Conservation (phyloP, 768 basidiomycete genomes). For the Lentinula sp. region DNA sequence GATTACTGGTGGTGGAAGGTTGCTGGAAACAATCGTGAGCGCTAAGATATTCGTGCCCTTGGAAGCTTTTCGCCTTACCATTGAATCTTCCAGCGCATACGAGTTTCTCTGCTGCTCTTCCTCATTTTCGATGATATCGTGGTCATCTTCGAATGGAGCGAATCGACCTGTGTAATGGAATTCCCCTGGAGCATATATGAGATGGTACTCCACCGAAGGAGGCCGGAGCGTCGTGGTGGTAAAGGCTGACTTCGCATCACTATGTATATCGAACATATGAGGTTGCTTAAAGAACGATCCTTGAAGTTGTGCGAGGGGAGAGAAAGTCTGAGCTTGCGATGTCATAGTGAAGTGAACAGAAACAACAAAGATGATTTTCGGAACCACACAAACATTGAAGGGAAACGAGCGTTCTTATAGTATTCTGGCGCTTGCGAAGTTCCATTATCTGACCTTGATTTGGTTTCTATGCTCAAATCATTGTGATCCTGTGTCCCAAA, state of each 20-base stretch:
- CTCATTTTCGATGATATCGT: background rate
- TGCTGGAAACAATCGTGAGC: background rate
- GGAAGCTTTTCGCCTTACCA: background rate
- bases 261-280: background rate
- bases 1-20: background rate
- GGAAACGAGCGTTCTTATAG: background rate
- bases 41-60: too few species aligned
- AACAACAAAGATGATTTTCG: too few species aligned
- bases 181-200: background rate
- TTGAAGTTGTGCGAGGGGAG: too few species aligned
- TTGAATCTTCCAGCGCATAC: background rate
- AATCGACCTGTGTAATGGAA: background rate
- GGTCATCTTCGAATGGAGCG: background rate
- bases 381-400: too few species aligned
- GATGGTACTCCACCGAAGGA: background rate
- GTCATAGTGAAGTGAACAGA: too few species aligned
- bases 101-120: background rate
- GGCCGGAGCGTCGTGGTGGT: background rate
- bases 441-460: too few species aligned
- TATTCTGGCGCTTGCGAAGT: background rate
- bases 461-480: background rate
- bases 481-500: background rate
- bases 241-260: background rate
- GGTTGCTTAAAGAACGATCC: too few species aligned
- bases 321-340: too few species aligned